These are phyloP conservation scores for Malassezia brasiliensis DNA, from an alignment of 1,284 basidiomycete genomes.

Conservation along the genomic window DNA sequence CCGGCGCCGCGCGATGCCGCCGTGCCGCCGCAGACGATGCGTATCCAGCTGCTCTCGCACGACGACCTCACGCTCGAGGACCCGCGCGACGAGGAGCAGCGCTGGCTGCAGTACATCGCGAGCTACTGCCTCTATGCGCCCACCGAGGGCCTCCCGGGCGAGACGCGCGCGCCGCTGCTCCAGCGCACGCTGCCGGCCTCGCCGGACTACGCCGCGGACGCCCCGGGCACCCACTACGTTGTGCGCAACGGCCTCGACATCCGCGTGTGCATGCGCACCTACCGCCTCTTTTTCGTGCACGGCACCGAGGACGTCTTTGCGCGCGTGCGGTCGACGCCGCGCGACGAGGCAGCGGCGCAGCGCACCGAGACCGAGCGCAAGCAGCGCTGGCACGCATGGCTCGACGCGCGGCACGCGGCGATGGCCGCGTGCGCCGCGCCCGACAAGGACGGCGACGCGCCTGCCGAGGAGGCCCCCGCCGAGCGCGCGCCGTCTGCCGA, in stretches of 20 bases:
- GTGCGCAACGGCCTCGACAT: constrained; percentile 56
- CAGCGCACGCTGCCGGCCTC: constrained; percentile 23
- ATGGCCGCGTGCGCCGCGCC: constrained; percentile 17
- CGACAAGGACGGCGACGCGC: not conserved
- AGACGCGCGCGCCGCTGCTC: constrained; percentile 40
- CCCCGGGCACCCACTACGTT: constrained; percentile 24
- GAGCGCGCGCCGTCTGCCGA: not conserved
- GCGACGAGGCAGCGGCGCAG: constrained; percentile 18
- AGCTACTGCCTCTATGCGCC: constrained; percentile 57
- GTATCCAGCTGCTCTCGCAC: constrained; percentile 75
- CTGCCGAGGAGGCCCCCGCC: not conserved
- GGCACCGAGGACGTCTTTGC: constrained; percentile 49
- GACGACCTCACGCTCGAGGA: constrained; percentile 81
- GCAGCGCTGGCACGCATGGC: constrained; percentile 30
- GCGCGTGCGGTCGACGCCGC: constrained; percentile 23
- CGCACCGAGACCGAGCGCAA: constrained; percentile 14
- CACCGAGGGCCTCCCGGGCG: constrained; percentile 39
- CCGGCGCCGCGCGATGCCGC: not conserved
- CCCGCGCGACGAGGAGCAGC: constrained; percentile 66
- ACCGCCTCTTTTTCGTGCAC: constrained; percentile 50
- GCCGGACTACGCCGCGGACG: constrained; percentile 5
- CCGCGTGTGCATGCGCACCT: constrained; percentile 49
- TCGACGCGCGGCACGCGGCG: constrained; percentile 24
- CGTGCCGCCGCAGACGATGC: constrained; percentile 59
- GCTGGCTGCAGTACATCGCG: constrained; percentile 83